phyloP scores from a whole-genome alignment of 2,329 filamentous ascomycete species.

The Rhynchosporium agropyri region DNA sequence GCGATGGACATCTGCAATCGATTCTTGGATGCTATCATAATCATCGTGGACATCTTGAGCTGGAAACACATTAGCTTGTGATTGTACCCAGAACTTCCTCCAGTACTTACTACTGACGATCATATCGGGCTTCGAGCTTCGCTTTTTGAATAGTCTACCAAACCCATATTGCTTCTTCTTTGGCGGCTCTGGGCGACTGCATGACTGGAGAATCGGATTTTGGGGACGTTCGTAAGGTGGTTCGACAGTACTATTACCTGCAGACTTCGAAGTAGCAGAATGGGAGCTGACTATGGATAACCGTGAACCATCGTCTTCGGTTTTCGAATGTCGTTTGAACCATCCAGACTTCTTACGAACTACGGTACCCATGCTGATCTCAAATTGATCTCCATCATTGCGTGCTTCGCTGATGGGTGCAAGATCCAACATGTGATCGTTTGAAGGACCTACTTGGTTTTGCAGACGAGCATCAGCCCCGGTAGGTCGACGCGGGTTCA shows the following conservation, averaged over 20 bases:
- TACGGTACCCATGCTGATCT: constrained; percentile 35
- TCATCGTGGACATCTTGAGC: constrained; percentile 38
- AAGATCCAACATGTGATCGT: constrained; percentile 25
- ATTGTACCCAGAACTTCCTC: not conserved
- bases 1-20: constrained; percentile 29
- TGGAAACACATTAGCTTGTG: constrained; percentile 27
- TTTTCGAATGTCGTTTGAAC: constrained; percentile 42
- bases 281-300: constrained; percentile 23
- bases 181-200: constrained; percentile 14
- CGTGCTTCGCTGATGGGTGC: constrained; percentile 31
- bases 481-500: constrained; percentile 17
- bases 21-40: constrained; percentile 33
- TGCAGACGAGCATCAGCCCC: constrained; percentile 34
- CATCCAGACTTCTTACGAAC: constrained; percentile 40
- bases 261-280: constrained; percentile 24
- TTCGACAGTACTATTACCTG: constrained; percentile 24
- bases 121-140: constrained; percentile 36
- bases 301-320: constrained; percentile 31
- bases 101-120: constrained; percentile 36
- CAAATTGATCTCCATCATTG: constrained; percentile 25
- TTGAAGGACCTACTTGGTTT: constrained; percentile 25
- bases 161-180: constrained; percentile 41
- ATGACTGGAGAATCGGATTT: constrained; percentile 22
- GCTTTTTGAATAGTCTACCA: constrained; percentile 40
- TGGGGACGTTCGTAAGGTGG: constrained; percentile 22